These are phyloP conservation scores for Achaetomium macrosporum DNA, from an alignment of 2,329 filamentous ascomycete species.

Conservation along the genomic window DNA sequence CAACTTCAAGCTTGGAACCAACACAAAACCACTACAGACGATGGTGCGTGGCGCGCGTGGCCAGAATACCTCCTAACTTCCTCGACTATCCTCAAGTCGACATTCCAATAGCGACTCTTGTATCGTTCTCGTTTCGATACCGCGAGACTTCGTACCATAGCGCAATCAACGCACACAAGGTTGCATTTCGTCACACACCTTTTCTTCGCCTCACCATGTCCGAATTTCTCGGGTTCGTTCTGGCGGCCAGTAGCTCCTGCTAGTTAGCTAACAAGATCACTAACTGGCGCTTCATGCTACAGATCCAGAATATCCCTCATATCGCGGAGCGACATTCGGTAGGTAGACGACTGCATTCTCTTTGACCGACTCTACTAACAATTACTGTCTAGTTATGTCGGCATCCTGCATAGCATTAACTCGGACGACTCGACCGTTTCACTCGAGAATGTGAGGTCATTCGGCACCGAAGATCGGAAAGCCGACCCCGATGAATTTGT, in stretches of 20 bases:
- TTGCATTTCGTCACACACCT: slow-evolving; percentile 12
- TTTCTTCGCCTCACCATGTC: slow-evolving; percentile 38
- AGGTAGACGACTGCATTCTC: slow-evolving; percentile 33
- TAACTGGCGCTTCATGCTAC: slow-evolving; percentile 15
- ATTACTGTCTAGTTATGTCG: slow-evolving; percentile 69
- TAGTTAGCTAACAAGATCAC: background rate
- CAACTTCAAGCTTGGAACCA: slow-evolving; percentile 8
- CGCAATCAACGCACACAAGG: background rate
- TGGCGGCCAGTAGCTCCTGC: slow-evolving; percentile 14
- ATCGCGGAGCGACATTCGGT: slow-evolving; percentile 97
- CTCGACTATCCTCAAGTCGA: slow-evolving; percentile 8
- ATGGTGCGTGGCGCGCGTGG: slow-evolving; percentile 16
- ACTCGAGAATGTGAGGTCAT: slow-evolving; percentile 91
- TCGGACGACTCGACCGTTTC: slow-evolving; percentile 95
- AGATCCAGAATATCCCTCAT: slow-evolving; percentile 91
- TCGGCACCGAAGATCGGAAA: slow-evolving; percentile 86
- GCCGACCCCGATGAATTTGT: slow-evolving; percentile 76
- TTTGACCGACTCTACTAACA: slow-evolving; percentile 14
- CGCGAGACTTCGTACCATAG: slow-evolving; percentile 2
- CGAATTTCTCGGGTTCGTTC: slow-evolving; percentile 54
- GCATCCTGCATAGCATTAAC: slow-evolving; percentile 95
- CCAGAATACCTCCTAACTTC: slow-evolving; percentile 7
- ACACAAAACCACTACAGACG: slow-evolving; percentile 10
- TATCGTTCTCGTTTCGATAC: slow-evolving; percentile 11
- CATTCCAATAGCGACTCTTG: background rate